phyloP scores from a whole-genome alignment of 352 stramenopile species.

The Thraustochytrium striatum region DNA sequence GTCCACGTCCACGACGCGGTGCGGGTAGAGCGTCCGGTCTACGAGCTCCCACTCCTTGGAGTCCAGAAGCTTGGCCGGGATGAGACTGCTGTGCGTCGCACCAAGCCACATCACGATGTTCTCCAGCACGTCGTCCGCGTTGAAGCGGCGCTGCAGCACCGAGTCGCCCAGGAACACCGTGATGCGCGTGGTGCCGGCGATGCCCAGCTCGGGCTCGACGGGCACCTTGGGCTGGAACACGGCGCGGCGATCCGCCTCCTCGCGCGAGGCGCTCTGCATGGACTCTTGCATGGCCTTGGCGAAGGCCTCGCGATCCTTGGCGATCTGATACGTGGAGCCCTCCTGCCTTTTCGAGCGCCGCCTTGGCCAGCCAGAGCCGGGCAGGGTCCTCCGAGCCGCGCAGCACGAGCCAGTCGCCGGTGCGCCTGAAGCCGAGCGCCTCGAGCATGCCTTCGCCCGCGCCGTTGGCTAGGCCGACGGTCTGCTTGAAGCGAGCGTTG shows the following conservation, averaged over 20 bases:
- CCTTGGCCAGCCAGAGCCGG: constrained; percentile 28
- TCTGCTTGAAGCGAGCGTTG: neutral
- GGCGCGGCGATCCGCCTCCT: neutral
- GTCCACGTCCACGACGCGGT: constrained; percentile 3
- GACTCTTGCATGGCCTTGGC: constrained; percentile 9
- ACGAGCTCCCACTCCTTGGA: constrained; percentile 24
- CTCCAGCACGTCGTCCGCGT: constrained; percentile 20
- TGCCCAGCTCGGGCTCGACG: constrained; percentile 18
- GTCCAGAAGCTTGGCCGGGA: constrained; percentile 16
- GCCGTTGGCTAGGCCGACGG: neutral
- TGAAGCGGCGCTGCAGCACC: constrained; percentile 24
- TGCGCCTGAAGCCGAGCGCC: constrained; percentile 12
- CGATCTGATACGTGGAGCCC: neutral
- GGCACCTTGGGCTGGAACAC: neutral
- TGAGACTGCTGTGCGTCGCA: constrained; percentile 29
- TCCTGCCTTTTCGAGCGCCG: constrained; percentile 11
- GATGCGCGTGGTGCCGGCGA: constrained; percentile 29
- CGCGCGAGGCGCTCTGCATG: neutral
- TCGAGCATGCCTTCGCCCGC: constrained; percentile 7
- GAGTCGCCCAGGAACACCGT: constrained; percentile 3
- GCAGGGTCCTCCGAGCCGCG: constrained; percentile 25
- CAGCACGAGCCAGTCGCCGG: constrained; percentile 35
- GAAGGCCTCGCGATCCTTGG: neutral
- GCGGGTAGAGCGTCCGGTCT: constrained; percentile 14
- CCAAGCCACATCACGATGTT: constrained; percentile 47